A percentile compares a stretch with the other conserved stretches of the same genome.
These are phyloP conservation scores for Aegilops speltoides DNA, from an alignment of 176 grass and related monocot genomes.

Conservation along the genomic window DNA sequence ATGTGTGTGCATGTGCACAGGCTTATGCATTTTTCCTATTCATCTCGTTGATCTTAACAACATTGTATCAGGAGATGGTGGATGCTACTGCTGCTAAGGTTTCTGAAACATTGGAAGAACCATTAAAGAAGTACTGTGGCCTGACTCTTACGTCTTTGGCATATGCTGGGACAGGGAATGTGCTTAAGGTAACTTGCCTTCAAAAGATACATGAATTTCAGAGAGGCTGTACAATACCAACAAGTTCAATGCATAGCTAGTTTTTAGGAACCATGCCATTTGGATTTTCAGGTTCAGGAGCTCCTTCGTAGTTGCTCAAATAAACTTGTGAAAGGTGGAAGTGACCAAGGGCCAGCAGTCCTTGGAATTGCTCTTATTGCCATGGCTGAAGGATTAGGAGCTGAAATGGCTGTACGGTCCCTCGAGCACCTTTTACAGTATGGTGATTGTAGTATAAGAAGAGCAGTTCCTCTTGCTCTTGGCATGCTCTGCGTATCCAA, in stretches of 20 bases:
- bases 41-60: not conserved
- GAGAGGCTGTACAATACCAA: not conserved
- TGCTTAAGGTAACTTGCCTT: conserved; percentile 73
- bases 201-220: not conserved
- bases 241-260: not conserved
- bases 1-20: not conserved
- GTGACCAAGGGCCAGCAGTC: conserved; percentile 96
- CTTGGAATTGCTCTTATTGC: conserved; percentile 96
- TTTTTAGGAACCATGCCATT: not conserved
- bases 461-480: conserved; percentile 94
- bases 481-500: conserved; percentile 93
- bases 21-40: not conserved
- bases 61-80: conserved; percentile 62
- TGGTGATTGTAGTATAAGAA: conserved; percentile 89
- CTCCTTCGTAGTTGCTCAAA: conserved; percentile 72
- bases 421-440: conserved; percentile 92
- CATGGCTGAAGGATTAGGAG: conserved; percentile 93
- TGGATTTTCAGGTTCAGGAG: conserved; percentile 64
- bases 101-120: conserved; percentile 83
- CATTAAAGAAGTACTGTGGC: conserved; percentile 66
- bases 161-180: conserved; percentile 98
- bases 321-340: conserved; percentile 59
- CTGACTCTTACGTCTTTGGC: conserved; percentile 91
- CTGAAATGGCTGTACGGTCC: conserved; percentile 87
- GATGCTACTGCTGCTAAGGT: conserved; percentile 50